phyloP scores from a whole-genome alignment of 495 filamentous ascomycete genomes.

The Tuber aestivum region DNA sequence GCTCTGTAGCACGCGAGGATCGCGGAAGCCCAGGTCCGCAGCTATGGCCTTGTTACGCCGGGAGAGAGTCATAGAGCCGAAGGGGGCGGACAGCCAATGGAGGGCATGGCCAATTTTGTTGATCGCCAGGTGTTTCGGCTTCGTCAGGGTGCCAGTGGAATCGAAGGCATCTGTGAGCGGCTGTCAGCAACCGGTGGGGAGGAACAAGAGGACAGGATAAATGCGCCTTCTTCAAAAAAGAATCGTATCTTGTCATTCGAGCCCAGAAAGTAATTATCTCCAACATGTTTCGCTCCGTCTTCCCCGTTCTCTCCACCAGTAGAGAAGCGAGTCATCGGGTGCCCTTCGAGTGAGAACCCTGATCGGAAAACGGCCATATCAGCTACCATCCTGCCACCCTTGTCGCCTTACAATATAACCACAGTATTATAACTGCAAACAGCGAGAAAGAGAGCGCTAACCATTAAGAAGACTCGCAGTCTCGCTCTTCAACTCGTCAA shows the following conservation, averaged over 20 bases:
- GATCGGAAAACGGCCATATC: not conserved
- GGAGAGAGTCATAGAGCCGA: slow-evolving; percentile 57
- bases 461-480: slow-evolving; percentile 64
- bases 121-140: slow-evolving; percentile 74
- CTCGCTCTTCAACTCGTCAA: slow-evolving; percentile 63
- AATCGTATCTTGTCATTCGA: slow-evolving; percentile 87
- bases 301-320: slow-evolving; percentile 61
- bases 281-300: slow-evolving; percentile 59
- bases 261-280: slow-evolving; percentile 88
- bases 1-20: slow-evolving; percentile 75
- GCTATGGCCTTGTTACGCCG: slow-evolving; percentile 58
- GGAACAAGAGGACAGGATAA: not conserved
- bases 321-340: slow-evolving; percentile 89
- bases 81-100: slow-evolving; percentile 67
- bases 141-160: slow-evolving; percentile 53
- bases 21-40: slow-evolving; percentile 60
- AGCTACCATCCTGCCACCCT: not conserved
- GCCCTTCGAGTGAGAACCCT: slow-evolving; percentile 65
- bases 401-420: not conserved
- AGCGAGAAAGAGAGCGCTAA: slow-evolving; percentile 13
- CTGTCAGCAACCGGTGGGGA: not conserved
- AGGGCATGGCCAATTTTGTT: slow-evolving; percentile 97
- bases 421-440: not conserved
- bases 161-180: slow-evolving; percentile 57
- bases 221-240: slow-evolving; percentile 84